These are phyloP conservation scores for Pulveroboletus sp. DNA, from an alignment of 768 basidiomycete species.

Conservation along the genomic window DNA sequence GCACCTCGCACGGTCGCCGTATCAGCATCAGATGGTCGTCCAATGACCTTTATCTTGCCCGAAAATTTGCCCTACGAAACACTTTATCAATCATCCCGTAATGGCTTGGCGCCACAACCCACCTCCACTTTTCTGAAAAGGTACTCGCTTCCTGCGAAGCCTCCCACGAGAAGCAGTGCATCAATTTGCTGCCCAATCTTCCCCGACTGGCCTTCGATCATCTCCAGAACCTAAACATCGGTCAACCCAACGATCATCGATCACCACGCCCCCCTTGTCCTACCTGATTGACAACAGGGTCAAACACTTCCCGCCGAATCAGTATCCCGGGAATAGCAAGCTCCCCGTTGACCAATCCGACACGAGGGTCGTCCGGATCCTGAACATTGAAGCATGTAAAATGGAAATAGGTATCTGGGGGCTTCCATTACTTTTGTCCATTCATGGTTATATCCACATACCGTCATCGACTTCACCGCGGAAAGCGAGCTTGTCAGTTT, in stretches of 20 bases:
- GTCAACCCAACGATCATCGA: slow-evolving; percentile 5
- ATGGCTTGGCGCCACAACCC: slow-evolving; percentile 21
- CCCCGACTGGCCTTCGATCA: slow-evolving; percentile 74
- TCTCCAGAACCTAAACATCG: slow-evolving; percentile 58
- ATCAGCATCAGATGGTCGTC: slow-evolving; percentile 82
- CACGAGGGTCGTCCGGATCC: slow-evolving; percentile 75
- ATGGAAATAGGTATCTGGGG: slow-evolving; percentile 74
- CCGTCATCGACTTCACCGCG: slow-evolving; percentile 73
- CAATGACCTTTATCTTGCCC: slow-evolving; percentile 67
- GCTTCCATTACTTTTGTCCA: slow-evolving; percentile 7
- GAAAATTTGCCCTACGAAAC: slow-evolving; percentile 59
- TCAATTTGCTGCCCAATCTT: slow-evolving; percentile 71
- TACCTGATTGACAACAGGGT: slow-evolving; percentile 81
- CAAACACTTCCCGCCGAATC: slow-evolving; percentile 81
- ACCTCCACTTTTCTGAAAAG: slow-evolving; percentile 78
- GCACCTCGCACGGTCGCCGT: slow-evolving; percentile 87
- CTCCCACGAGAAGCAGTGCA: slow-evolving; percentile 86
- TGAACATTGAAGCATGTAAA: slow-evolving; percentile 90
- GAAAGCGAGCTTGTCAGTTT: slow-evolving; percentile 83
- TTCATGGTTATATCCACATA: slow-evolving; percentile 24
- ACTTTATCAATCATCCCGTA: neutral
- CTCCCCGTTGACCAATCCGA: slow-evolving; percentile 81
- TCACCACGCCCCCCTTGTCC: slow-evolving; percentile 16
- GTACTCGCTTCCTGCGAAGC: slow-evolving; percentile 86
- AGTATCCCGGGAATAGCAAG: slow-evolving; percentile 79